Evolutionary conservation across 192 early-diverging fungal genomes (phyloP), one percentile per base, ranked within the genome.

Genomic region (Umbelopsis ramanniana): DNA sequence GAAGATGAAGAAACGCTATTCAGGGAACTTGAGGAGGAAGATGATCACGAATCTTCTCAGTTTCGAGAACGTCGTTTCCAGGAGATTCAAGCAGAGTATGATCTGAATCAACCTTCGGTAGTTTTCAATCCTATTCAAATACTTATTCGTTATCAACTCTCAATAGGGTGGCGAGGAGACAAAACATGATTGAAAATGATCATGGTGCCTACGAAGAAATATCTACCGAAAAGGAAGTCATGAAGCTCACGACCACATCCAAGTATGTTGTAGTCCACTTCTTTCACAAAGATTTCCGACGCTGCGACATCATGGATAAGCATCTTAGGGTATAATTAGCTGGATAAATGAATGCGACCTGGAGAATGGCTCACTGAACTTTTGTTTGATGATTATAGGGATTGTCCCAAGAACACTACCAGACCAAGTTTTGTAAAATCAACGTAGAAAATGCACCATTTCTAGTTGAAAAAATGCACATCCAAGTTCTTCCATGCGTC

Each of bases 291-390:
- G 94, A 98, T 71, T 99, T 99, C 82, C 86, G 94, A 54, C 86
- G 95, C 38, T 99, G 97, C 77, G 89, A 93, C 74, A 94, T 97
- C 46, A 90, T 99, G 74, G 95, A 99, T 76, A 89, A 83, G 76
- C 97, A 99, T 78, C 75, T 99, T 43, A 85, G 88, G 71, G 86
- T 92, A 80, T 26, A 66, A 6, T 54, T 48, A 10, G 24, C 7
- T 48, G 24, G 29, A 15, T 21, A 2, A 52, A 9, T 15, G 12
- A 46, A 7, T 47, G 17, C 8, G 19, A 50, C 17, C 21, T 57
- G 35, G 46, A 21, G 22, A 23, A 14, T 68, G 8, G 46, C 48
- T 40, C 33, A 29, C 12, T 60, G 22, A 37, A 19, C 22, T 15
- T 21, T 9, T 52, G 67, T 19, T 48, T 2, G 9, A 52, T 22